A percentile compares a stretch with the other conserved stretches of the same genome.
phyloP scores from a whole-genome alignment of 108 stramenopile species.

The Cyclostephanos invisitatus region DNA sequence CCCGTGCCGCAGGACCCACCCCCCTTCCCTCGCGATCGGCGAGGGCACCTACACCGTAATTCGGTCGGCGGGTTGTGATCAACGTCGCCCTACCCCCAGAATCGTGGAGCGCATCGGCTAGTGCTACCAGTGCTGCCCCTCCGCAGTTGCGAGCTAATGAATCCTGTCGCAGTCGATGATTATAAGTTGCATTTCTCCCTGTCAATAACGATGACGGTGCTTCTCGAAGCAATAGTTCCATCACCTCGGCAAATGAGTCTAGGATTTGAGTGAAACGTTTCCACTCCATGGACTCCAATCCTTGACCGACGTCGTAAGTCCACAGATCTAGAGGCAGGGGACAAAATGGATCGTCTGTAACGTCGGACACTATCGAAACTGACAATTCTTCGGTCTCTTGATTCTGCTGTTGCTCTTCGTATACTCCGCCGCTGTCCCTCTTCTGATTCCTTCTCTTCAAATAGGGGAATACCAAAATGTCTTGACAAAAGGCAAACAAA shows the following conservation, averaged over 20 bases:
- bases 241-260: conserved; percentile 40
- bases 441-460: conserved; percentile 18
- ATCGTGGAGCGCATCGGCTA: conserved; percentile 66
- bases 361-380: conserved; percentile 72
- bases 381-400: conserved; percentile 44
- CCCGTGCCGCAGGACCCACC: not conserved
- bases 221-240: conserved; percentile 39
- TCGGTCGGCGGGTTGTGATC: conserved; percentile 71
- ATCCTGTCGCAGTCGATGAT: not conserved
- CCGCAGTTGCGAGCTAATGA: conserved; percentile 47
- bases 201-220: not conserved
- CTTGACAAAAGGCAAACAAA: conserved; percentile 53
- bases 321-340: conserved; percentile 65
- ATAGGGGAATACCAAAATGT: conserved; percentile 46
- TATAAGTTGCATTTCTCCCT: not conserved
- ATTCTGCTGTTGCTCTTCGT: conserved; percentile 13
- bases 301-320: conserved; percentile 55
- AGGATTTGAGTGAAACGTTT: conserved; percentile 38
- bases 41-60: conserved; percentile 69
- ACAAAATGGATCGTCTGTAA: conserved; percentile 73
- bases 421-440: conserved; percentile 7
- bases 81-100: conserved; percentile 79
- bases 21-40: conserved; percentile 51
- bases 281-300: conserved; percentile 33
- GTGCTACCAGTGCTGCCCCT: conserved; percentile 78